Conservation (phyloP, 768 basidiomycete genomes). For the Amanita muscaria region DNA sequence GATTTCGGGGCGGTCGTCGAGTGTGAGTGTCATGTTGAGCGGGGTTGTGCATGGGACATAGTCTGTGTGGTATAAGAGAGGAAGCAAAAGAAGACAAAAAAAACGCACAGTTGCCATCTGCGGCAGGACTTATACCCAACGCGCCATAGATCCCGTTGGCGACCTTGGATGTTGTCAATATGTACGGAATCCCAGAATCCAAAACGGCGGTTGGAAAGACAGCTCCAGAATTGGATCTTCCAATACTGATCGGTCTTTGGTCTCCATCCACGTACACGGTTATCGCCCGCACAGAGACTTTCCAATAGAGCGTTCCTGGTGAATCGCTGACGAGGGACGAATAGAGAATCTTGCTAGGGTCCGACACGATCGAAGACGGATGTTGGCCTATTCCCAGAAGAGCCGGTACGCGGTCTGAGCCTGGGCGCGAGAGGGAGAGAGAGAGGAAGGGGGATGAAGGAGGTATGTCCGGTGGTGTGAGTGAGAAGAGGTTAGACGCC, state of each 20-base stretch:
- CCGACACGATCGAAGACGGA: constrained; percentile 40
- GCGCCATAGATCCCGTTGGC: constrained; percentile 78
- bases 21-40: constrained; percentile 61
- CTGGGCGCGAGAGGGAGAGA: constrained; percentile 60
- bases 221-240: constrained; percentile 29
- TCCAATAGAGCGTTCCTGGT: constrained; percentile 51
- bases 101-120: constrained; percentile 57
- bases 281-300: constrained; percentile 45
- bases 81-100: not conserved
- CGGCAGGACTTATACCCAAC: constrained; percentile 47
- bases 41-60: constrained; percentile 67
- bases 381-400: constrained; percentile 65
- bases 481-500: constrained; percentile 63
- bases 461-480: constrained; percentile 42
- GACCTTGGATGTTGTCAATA: constrained; percentile 49
- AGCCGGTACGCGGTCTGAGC: constrained; percentile 45
- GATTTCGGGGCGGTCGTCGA: constrained; percentile 48
- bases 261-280: constrained; percentile 50
- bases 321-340: constrained; percentile 32
- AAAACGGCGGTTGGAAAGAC: constrained; percentile 56
- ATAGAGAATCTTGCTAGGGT: constrained; percentile 46
- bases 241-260: constrained; percentile 30
- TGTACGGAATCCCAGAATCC: constrained; percentile 63
- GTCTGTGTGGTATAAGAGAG: constrained; percentile 34
- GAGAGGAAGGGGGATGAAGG: constrained; percentile 61